These are phyloP conservation scores for Cantharellus cinnabarinus DNA, from an alignment of 768 basidiomycete species.

Conservation along the genomic window DNA sequence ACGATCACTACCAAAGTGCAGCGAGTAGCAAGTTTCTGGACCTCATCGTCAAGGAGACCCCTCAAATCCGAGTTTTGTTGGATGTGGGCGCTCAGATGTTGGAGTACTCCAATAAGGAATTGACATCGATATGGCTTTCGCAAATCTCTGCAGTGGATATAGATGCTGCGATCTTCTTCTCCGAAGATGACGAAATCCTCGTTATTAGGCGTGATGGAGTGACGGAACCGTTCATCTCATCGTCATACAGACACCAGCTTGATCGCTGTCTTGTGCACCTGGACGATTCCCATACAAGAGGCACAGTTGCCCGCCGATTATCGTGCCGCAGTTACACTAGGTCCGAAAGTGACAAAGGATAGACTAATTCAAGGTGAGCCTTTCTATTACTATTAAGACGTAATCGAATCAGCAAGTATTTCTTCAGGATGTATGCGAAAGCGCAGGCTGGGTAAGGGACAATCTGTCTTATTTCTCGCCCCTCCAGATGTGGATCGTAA, in stretches of 20 bases:
- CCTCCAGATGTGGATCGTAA: constrained; percentile 22
- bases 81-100: constrained; percentile 5
- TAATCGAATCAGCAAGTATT: background rate
- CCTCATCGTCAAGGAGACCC: constrained; percentile 12
- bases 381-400: background rate
- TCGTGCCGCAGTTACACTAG: background rate
- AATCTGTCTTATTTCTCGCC: constrained; percentile 29
- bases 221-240: background rate
- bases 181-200: background rate
- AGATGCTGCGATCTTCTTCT: background rate
- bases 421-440: constrained; percentile 32
- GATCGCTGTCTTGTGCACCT: constrained; percentile 1
- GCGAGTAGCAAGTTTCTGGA: background rate
- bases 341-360: constrained; percentile 23
- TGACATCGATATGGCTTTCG: background rate
- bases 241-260: background rate
- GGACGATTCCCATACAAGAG: constrained; percentile 3
- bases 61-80: background rate
- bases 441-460: constrained; percentile 28
- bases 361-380: constrained; percentile 28
- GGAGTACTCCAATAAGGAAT: background rate
- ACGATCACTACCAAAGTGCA: constrained; percentile 6
- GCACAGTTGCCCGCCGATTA: background rate
- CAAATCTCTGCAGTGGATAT: background rate
- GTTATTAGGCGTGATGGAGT: background rate